phyloP scores from a whole-genome alignment of 2,329 filamentous ascomycete species.

The Verticillium klebahnii region DNA sequence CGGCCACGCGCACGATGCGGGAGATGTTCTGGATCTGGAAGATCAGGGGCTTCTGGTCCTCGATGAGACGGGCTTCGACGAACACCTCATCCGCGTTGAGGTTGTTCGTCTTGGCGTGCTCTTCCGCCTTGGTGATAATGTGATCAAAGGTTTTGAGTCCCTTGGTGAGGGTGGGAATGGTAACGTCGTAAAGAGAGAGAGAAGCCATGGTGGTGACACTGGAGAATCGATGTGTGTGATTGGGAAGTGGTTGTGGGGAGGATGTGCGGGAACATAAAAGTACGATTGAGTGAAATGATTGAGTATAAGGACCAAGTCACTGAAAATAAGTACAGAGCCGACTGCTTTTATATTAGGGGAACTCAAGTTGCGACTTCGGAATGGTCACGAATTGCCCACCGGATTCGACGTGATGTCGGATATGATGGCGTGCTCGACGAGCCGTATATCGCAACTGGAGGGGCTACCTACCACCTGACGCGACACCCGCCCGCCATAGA shows the following conservation, averaged over 20 bases:
- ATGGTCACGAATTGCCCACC: neutral
- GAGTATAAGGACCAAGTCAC: neutral
- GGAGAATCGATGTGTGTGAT: neutral
- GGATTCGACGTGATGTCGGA: neutral
- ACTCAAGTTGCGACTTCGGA: neutral
- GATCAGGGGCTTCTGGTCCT: slow-evolving; percentile 29
- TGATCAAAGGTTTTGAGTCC: slow-evolving; percentile 18
- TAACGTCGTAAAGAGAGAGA: slow-evolving; percentile 22
- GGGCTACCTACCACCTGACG: neutral
- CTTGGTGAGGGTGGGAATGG: slow-evolving; percentile 18
- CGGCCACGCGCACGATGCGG: slow-evolving; percentile 20
- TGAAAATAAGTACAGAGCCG: neutral
- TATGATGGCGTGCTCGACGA: neutral
- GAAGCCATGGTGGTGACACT: slow-evolving; percentile 18
- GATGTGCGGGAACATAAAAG: neutral
- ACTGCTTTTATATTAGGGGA: neutral
- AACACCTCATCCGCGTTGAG: slow-evolving; percentile 16
- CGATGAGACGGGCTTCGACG: slow-evolving; percentile 17
- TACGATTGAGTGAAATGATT: neutral
- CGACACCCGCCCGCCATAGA: neutral
- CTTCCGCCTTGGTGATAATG: slow-evolving; percentile 24
- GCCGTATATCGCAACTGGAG: neutral
- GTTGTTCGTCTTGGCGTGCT: slow-evolving; percentile 20
- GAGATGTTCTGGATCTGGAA: slow-evolving; percentile 28
- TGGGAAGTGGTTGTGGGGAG: neutral